These are phyloP conservation scores for Stromatinia cepivora DNA, from an alignment of 2,329 filamentous ascomycete genomes.

Conservation along the genomic window DNA sequence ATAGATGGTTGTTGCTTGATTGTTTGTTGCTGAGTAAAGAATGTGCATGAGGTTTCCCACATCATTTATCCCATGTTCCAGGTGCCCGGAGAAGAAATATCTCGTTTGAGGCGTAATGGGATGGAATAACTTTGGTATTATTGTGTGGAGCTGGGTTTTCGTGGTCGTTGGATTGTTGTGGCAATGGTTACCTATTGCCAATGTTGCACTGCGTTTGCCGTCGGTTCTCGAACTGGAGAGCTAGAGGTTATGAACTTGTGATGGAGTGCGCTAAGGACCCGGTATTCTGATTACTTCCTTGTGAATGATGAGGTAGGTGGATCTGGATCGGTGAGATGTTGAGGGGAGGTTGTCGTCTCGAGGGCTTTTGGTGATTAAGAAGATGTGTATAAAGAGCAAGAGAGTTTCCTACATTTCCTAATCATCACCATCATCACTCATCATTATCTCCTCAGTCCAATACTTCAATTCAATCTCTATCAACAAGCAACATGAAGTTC, in stretches of 20 bases:
- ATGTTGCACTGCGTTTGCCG: neutral
- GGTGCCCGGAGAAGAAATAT: neutral
- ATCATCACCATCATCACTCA: neutral
- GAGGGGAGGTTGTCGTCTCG: neutral
- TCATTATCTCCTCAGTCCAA: neutral
- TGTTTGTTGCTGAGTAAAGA: neutral
- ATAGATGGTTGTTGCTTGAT: neutral
- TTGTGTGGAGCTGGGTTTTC: neutral
- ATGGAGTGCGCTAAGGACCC: neutral
- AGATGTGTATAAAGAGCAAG: conserved; percentile 12
- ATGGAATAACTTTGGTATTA: too few relatives aligned
- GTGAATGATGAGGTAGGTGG: neutral
- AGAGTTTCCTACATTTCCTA: neutral
- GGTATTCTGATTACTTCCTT: neutral
- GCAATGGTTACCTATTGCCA: neutral
- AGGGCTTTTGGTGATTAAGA: neutral
- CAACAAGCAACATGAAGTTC: conserved; percentile 35
- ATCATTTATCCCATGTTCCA: neutral
- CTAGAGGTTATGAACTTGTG: neutral
- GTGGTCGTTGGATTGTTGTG: neutral
- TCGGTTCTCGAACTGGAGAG: neutral
- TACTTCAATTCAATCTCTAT: neutral
- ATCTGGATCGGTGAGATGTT: neutral
- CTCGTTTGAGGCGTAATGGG: neutral
- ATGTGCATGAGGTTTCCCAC: neutral